phyloP scores from a whole-genome alignment of 192 early-diverging fungal species.

The Ambispora gerdemannii region DNA sequence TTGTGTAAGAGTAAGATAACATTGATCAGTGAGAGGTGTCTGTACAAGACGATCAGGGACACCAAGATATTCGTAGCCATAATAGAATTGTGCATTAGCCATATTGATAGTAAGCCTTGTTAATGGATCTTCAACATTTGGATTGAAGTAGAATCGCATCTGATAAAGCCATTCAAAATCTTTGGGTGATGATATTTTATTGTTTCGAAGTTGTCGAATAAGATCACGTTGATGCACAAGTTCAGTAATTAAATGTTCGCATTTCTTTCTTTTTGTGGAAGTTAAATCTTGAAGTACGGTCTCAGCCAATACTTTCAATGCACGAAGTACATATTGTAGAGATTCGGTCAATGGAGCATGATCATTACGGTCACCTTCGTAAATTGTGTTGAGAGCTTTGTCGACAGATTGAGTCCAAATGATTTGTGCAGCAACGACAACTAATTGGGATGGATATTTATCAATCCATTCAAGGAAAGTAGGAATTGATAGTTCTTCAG shows the following conservation, averaged over 20 bases:
- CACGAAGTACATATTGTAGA: conserved; percentile 61
- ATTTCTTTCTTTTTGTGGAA: conserved; percentile 83
- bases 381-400: conserved; percentile 54
- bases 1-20: conserved; percentile 97
- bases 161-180: conserved; percentile 97
- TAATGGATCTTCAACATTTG: conserved; percentile 60
- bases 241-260: conserved; percentile 98
- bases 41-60: conserved; percentile 96
- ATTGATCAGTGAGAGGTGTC: conserved; percentile 97
- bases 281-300: conserved; percentile 87
- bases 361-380: conserved; percentile 36
- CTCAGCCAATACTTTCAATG: conserved; percentile 85
- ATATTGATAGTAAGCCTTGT: conserved; percentile 76
- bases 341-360: conserved; percentile 54
- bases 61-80: conserved; percentile 98
- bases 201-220: conserved; percentile 61
- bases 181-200: conserved; percentile 50
- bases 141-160: conserved; percentile 82
- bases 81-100: conserved; percentile 91
- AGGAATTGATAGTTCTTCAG: conserved; percentile 48
- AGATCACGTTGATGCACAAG: conserved; percentile 98
- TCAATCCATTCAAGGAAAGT: conserved; percentile 82
- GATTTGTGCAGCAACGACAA: conserved; percentile 86
- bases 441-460: conserved; percentile 87
- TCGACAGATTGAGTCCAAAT: conserved; percentile 91